Percentiles rank a stretch among this genome's conserved stretches.
These are phyloP conservation scores for Coemansia brasiliensis DNA, from an alignment of 192 early-diverging fungal genomes.

Conservation along the genomic window DNA sequence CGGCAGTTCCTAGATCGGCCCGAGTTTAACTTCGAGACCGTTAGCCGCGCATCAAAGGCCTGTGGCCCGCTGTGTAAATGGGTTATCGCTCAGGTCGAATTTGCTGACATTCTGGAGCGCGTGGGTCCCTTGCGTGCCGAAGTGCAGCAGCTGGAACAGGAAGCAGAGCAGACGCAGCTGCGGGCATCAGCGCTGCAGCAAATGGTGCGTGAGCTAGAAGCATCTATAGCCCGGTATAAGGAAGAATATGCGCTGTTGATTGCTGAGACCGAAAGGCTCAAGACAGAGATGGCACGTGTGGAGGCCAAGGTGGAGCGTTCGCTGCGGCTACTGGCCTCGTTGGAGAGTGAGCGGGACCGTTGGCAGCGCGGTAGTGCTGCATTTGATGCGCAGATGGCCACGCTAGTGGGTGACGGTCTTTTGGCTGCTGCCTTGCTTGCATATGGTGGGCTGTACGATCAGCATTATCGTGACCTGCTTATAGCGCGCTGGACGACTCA, in stretches of 20 bases:
- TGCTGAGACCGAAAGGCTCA: slow-evolving; percentile 85
- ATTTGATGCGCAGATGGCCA: slow-evolving; percentile 96
- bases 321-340: slow-evolving; percentile 79
- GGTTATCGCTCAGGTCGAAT: slow-evolving; percentile 96
- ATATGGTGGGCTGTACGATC: slow-evolving; percentile 98
- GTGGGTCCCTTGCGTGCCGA: slow-evolving; percentile 95
- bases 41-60: slow-evolving; percentile 97
- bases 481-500: slow-evolving; percentile 78
- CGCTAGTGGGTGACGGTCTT: slow-evolving; percentile 95
- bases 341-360: slow-evolving; percentile 89
- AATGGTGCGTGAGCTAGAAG: slow-evolving; percentile 83
- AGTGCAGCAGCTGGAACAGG: slow-evolving; percentile 77
- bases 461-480: slow-evolving; percentile 85
- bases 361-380: slow-evolving; percentile 89
- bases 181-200: slow-evolving; percentile 72
- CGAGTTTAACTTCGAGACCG: slow-evolving; percentile 88
- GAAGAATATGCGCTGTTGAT: slow-evolving; percentile 97
- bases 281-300: slow-evolving; percentile 90
- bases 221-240: slow-evolving; percentile 88
- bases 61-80: slow-evolving; percentile 98
- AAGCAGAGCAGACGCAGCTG: slow-evolving; percentile 69
- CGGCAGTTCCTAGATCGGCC: slow-evolving; percentile 78
- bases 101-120: slow-evolving; percentile 87
- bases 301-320: slow-evolving; percentile 92
- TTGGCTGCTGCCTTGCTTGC: slow-evolving; percentile 92